Evolutionary conservation across 805 yeast species (phyloP).

Genomic region (Schwanniomyces pseudopolymorphus): DNA sequence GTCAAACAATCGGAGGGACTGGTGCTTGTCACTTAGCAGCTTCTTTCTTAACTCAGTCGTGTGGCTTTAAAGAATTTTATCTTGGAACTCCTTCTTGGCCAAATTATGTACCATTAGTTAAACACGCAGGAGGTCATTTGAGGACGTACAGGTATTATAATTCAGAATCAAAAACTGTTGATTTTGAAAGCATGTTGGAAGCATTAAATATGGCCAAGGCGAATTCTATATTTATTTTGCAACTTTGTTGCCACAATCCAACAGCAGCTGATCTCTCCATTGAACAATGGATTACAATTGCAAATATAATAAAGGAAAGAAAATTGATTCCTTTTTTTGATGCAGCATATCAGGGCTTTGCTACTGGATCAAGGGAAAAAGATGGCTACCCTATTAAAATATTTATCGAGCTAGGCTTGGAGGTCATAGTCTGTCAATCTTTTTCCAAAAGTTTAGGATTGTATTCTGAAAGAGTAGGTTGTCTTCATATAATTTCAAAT

Average conservation of each 20-base stretch:
- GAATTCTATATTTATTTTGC: constrained; percentile 19
- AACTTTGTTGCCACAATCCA: constrained; percentile 32
- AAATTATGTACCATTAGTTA: constrained; percentile 25
- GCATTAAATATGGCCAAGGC: neutral
- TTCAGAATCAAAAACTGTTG: constrained; percentile 16
- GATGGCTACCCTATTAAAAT: constrained; percentile 40
- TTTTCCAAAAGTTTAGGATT: constrained; percentile 33
- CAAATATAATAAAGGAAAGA: constrained; percentile 13
- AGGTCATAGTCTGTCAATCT: constrained; percentile 33
- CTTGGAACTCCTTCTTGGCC: constrained; percentile 28
- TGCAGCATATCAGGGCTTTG: constrained; percentile 30
- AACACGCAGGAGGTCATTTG: constrained; percentile 18
- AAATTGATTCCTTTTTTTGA: constrained; percentile 24
- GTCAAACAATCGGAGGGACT: constrained; percentile 28
- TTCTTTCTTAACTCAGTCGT: constrained; percentile 13
- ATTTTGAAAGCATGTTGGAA: constrained; percentile 13
- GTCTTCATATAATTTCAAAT: constrained; percentile 22
- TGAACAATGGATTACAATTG: constrained; percentile 24
- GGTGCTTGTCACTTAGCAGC: constrained; percentile 28
- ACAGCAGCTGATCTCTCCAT: constrained; percentile 27
- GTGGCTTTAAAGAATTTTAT: constrained; percentile 17
- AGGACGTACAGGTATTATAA: constrained; percentile 21
- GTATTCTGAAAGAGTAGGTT: constrained; percentile 29
- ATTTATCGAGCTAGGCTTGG: constrained; percentile 36
- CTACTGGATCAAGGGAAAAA: constrained; percentile 40